A percentile compares a stretch with the other conserved stretches of the same genome.
Conservation (phyloP, 1,284 basidiomycete species). For the Puccinia brachypodii region DNA sequence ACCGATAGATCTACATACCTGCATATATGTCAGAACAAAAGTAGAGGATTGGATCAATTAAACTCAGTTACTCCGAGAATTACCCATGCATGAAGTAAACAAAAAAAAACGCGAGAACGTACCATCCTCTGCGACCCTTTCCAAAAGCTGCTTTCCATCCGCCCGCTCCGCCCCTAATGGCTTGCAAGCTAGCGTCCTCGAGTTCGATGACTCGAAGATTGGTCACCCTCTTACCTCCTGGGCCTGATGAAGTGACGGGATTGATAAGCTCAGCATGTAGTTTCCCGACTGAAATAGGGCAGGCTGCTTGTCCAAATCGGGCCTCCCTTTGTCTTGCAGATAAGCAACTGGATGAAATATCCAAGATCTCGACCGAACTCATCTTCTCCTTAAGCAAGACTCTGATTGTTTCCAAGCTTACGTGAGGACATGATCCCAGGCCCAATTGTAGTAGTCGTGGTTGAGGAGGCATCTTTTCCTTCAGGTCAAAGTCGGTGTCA, state of each 20-base stretch:
- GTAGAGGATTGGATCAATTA: not conserved
- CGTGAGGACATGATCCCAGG: not conserved
- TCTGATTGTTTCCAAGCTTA: not conserved
- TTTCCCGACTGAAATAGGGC: not conserved
- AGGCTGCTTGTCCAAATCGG: not conserved
- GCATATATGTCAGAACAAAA: not conserved
- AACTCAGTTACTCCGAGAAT: not conserved
- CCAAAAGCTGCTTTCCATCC: conserved; percentile 30
- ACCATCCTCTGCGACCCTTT: conserved; percentile 39
- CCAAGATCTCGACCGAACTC: conserved; percentile 14
- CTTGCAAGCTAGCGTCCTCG: conserved; percentile 19
- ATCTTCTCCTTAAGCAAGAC: conserved; percentile 11
- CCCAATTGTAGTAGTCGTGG: conserved; percentile 29
- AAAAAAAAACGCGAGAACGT: not conserved
- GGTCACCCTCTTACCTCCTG: not conserved
- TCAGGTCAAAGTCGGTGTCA: conserved; percentile 11
- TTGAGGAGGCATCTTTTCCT: conserved; percentile 2
- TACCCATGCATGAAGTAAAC: not conserved
- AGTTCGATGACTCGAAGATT: conserved; percentile 37
- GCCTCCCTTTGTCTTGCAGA: conserved; percentile 6
- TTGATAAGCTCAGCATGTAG: conserved; percentile 23
- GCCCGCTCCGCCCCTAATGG: conserved; percentile 9
- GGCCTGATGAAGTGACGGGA: not conserved
- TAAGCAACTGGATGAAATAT: conserved; percentile 25
- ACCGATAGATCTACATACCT: conserved; percentile 34